Evolutionary conservation across 108 stramenopile genomes (phyloP).

Genomic region (Aurantiochytrium sp.): DNA sequence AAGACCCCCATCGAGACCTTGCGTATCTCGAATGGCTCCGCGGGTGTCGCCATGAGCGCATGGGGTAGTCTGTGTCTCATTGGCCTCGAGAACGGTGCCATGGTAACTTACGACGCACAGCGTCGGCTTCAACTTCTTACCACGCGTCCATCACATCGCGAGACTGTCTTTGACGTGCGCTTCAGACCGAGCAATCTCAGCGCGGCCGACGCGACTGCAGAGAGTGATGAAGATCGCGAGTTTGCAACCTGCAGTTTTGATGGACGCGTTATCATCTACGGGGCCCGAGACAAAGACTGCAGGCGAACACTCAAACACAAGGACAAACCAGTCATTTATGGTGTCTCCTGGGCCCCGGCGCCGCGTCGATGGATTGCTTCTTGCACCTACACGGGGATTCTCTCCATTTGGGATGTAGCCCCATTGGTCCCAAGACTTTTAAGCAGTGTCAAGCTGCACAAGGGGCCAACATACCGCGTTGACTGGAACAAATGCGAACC

Average conservation of each 20-base stretch:
- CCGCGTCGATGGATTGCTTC: background rate
- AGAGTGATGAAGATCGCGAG: background rate
- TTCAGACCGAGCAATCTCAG: background rate
- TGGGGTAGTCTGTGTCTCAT: background rate
- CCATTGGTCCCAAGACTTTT: background rate
- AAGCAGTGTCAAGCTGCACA: background rate
- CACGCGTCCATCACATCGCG: background rate
- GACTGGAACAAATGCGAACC: background rate
- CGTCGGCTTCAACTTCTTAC: background rate
- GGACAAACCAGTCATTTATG: background rate
- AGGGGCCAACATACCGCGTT: background rate
- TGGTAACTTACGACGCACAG: background rate
- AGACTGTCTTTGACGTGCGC: conserved; percentile 6
- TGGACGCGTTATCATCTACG: background rate
- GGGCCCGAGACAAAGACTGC: background rate
- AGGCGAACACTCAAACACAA: background rate
- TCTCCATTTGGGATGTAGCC: background rate
- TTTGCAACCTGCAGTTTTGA: conserved; percentile 1
- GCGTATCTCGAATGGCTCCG: background rate
- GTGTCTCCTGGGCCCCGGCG: background rate
- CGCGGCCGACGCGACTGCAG: background rate
- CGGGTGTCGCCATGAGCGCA: background rate
- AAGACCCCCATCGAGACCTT: background rate
- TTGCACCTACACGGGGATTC: background rate
- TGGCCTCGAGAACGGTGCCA: background rate